Conservation (phyloP, 768 basidiomycete species). For the Dacryopinax spathularia region DNA sequence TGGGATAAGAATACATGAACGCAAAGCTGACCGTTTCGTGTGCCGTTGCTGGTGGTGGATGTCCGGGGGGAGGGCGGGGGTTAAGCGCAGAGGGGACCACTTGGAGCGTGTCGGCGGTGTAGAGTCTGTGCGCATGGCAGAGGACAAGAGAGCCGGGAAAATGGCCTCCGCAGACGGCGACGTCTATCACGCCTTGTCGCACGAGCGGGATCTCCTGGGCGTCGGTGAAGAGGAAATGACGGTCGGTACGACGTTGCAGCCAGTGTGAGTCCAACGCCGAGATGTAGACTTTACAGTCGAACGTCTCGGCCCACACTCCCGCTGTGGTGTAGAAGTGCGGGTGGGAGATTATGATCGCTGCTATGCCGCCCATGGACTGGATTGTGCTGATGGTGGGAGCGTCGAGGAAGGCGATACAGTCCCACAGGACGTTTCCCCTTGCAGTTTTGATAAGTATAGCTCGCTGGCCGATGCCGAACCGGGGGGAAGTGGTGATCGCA, state of each 20-base stretch:
- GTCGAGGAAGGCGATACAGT: conserved; percentile 8
- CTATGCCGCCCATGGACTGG: conserved; percentile 8
- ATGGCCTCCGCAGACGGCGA: conserved; percentile 9
- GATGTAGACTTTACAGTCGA: conserved; percentile 7
- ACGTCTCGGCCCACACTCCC: conserved; percentile 7
- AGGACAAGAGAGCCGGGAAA: conserved; percentile 11
- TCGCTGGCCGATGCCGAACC: conserved; percentile 11
- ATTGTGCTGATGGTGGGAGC: conserved; percentile 7
- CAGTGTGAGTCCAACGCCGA: conserved; percentile 5
- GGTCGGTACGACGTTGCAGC: conserved; percentile 5
- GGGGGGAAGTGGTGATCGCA: conserved; percentile 7
- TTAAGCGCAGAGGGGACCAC: conserved; percentile 3
- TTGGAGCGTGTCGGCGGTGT: conserved; percentile 10
- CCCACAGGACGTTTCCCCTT: conserved; percentile 10
- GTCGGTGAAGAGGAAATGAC: background rate
- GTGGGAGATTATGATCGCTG: conserved; percentile 10
- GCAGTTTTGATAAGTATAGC: conserved; percentile 9
- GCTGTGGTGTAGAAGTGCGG: conserved; percentile 11
- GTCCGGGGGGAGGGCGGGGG: background rate
- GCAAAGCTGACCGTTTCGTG: conserved; percentile 8
- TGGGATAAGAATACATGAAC: conserved; percentile 12
- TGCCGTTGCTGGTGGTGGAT: background rate
- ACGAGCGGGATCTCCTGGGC: background rate
- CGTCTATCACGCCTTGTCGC: conserved; percentile 1
- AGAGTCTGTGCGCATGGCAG: conserved; percentile 4